phyloP scores from a whole-genome alignment of 805 yeast species.

The Ogataea nitratoaversa region DNA sequence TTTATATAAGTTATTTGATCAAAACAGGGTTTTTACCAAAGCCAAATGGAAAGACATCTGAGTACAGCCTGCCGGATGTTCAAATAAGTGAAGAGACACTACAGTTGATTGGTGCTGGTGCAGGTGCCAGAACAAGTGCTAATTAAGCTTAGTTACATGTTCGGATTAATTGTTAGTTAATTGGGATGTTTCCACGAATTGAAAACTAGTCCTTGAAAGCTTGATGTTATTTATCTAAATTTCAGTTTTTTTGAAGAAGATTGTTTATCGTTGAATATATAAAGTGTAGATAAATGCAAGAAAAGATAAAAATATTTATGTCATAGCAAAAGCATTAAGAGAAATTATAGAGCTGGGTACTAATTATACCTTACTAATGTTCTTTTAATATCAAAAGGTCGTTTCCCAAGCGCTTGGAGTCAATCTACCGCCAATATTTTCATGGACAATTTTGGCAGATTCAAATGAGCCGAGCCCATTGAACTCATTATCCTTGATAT shows the following conservation, averaged over 20 bases:
- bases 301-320: no score
- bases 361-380: no score
- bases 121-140: conserved; percentile 73
- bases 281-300: no score
- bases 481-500: conserved; percentile 21
- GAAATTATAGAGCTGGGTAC: no score
- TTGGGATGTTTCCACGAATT: no score
- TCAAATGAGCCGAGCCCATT: conserved; percentile 18
- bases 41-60: conserved; percentile 47
- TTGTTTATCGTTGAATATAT: no score
- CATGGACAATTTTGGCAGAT: conserved; percentile 20
- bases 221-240: no score
- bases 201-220: no score
- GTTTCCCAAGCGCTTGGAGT: conserved; percentile 22
- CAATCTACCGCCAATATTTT: conserved; percentile 15
- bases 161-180: no score
- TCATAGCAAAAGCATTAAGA: no score
- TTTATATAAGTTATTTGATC: conserved; percentile 75
- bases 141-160: conserved; percentile 12
- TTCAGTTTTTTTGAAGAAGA: no score
- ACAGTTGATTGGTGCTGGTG: conserved; percentile 56
- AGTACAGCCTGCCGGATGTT: conserved; percentile 50
- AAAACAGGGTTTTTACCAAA: conserved; percentile 74
- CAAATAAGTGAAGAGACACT: conserved; percentile 53
- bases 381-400: neutral